These are phyloP conservation scores for Clitoria ternatea DNA, from an alignment of 306 rosid species.

Conservation along the genomic window DNA sequence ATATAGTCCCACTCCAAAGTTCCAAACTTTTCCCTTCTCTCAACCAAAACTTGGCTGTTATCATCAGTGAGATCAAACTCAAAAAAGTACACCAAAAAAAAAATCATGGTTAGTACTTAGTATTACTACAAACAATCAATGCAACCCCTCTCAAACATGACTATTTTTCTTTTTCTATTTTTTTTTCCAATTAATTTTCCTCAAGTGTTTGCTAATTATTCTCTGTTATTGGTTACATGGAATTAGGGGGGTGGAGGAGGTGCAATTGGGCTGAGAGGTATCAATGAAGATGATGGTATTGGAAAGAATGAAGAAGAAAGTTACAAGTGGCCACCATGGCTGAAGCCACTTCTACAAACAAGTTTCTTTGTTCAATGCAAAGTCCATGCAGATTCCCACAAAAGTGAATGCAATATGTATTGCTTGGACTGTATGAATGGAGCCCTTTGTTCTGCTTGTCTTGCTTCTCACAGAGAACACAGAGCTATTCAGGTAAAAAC, in stretches of 20 bases:
- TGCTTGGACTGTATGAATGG: constrained; percentile 68
- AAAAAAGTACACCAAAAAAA: constrained; percentile 22
- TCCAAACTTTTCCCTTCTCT: constrained; percentile 8
- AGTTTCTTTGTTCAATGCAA: constrained; percentile 69
- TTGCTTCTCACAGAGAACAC: constrained; percentile 52
- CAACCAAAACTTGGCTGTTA: constrained; percentile 8
- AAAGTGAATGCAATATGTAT: constrained; percentile 72
- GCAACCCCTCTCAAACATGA: constrained; percentile 7
- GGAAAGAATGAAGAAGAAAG: constrained; percentile 35
- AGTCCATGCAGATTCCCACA: constrained; percentile 56
- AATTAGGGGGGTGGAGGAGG: constrained; percentile 35
- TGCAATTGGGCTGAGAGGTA: not conserved
- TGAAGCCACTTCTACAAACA: constrained; percentile 50
- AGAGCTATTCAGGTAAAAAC: constrained; percentile 54
- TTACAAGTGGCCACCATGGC: constrained; percentile 66
- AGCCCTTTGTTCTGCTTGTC: constrained; percentile 61
- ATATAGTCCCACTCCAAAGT: constrained; percentile 7
- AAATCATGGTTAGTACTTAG: constrained; percentile 52
- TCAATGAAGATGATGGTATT: constrained; percentile 8
- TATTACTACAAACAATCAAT: not conserved
- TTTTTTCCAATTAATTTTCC: not conserved
- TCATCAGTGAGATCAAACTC: constrained; percentile 25
- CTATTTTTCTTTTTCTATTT: not conserved
- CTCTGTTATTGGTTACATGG: not conserved
- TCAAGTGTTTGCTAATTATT: not conserved